Evolutionary conservation across 1,284 basidiomycete species (phyloP).

Genomic region (Heliocybe sulcata): DNA sequence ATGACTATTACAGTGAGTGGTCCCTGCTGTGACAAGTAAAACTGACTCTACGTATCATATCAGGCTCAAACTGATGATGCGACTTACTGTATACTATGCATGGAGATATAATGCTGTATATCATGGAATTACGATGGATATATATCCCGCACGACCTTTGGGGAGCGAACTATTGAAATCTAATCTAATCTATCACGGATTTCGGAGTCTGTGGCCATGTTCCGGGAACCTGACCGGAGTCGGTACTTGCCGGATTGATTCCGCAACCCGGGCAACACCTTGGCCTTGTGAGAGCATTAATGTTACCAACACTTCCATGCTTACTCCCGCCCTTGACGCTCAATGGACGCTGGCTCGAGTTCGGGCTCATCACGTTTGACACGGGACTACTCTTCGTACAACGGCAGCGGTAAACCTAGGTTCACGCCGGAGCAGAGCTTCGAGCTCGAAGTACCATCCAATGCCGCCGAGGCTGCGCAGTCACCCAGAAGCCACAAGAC

Average conservation of each 20-base stretch:
- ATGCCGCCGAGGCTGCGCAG: constrained; percentile 1
- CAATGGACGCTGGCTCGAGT: constrained; percentile 19
- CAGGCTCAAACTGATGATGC: too few relatives aligned
- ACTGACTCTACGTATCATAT: too few relatives aligned
- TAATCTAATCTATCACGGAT: background rate
- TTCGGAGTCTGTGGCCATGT: background rate
- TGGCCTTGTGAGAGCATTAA: constrained; percentile 2
- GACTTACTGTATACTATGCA: too few relatives aligned
- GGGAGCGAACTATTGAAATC: background rate
- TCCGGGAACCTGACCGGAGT: background rate
- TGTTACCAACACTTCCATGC: constrained; percentile 1
- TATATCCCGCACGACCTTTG: too few relatives aligned
- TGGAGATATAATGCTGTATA: too few relatives aligned
- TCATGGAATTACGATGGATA: too few relatives aligned
- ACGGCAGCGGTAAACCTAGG: constrained; percentile 4
- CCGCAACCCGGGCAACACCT: background rate
- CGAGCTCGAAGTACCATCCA: constrained; percentile 11
- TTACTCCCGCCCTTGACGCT: background rate
- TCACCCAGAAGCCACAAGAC: background rate
- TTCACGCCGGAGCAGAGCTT: constrained; percentile 11
- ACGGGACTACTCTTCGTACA: constrained; percentile 8
- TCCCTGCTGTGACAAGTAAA: too few relatives aligned
- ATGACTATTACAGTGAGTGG: constrained; percentile 64
- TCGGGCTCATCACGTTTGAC: constrained; percentile 17
- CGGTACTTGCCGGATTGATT: background rate